Evolutionary conservation across 2,329 filamentous ascomycete genomes (phyloP).

Genomic region (Coleophoma cylindrospora): DNA sequence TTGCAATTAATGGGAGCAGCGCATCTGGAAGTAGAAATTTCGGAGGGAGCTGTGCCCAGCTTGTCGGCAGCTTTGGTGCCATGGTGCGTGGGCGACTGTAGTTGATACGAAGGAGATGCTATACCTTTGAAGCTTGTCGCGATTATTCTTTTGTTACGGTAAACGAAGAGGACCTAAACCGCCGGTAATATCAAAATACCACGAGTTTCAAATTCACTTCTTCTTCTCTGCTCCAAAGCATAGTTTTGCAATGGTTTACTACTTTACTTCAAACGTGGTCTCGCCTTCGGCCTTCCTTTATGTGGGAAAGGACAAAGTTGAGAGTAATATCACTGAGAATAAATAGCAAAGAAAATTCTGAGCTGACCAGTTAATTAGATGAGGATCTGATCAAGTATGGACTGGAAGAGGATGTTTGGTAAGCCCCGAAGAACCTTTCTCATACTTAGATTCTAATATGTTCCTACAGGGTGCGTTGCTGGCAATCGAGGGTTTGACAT

Average conservation of each 20-base stretch:
- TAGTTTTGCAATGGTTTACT: conserved; percentile 73
- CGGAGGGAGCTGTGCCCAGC: conserved; percentile 24
- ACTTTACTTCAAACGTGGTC: conserved; percentile 84
- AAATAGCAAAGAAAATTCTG: conserved; percentile 3
- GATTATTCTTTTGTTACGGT: conserved; percentile 14
- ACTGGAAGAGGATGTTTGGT: conserved; percentile 95
- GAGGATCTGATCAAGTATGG: conserved; percentile 94
- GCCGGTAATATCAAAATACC: conserved; percentile 24
- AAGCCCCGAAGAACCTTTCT: conserved; percentile 22
- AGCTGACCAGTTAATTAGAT: conserved; percentile 49
- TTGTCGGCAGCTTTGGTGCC: conserved; percentile 28
- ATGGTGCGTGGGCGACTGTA: conserved; percentile 19
- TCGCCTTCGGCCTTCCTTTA: conserved; percentile 84
- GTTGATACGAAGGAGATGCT: not conserved
- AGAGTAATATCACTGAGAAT: conserved; percentile 56
- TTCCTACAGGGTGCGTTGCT: not conserved
- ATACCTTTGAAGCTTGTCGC: conserved; percentile 1
- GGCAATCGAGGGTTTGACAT: not conserved
- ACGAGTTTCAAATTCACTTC: no score
- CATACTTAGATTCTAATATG: conserved; percentile 2
- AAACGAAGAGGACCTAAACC: conserved; percentile 7
- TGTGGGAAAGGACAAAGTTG: conserved; percentile 97
- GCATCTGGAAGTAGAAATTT: conserved; percentile 24
- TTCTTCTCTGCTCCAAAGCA: no score
- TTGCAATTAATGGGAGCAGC: conserved; percentile 25